phyloP scores from a whole-genome alignment of 2,329 filamentous ascomycete species.

The Acrodontium crateriforme region DNA sequence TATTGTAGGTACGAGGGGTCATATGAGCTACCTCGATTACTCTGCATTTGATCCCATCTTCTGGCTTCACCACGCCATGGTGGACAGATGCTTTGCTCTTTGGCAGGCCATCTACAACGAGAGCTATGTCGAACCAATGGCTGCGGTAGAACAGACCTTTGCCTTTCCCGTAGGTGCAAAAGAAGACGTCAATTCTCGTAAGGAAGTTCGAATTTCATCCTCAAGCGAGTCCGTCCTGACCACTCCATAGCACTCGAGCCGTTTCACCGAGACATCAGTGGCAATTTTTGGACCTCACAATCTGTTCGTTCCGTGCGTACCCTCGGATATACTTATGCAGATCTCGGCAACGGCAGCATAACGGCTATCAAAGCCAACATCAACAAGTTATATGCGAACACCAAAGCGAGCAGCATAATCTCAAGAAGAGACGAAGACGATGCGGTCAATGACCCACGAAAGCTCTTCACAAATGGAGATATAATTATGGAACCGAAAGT shows the following conservation, averaged over 20 bases:
- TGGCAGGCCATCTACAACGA: slow-evolving; percentile 64
- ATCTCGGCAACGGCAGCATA: slow-evolving; percentile 29
- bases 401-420: slow-evolving; percentile 11
- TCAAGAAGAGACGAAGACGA: no score
- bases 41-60: slow-evolving; percentile 71
- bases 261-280: slow-evolving; percentile 45
- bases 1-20: slow-evolving; percentile 44
- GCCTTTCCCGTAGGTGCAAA: slow-evolving; percentile 42
- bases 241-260: slow-evolving; percentile 46
- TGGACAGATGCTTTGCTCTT: slow-evolving; percentile 61
- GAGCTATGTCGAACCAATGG: slow-evolving; percentile 48
- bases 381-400: slow-evolving; percentile 48
- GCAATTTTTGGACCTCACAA: slow-evolving; percentile 56
- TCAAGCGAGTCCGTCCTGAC: neutral
- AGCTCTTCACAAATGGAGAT: neutral
- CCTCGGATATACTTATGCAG: slow-evolving; percentile 65
- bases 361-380: slow-evolving; percentile 38
- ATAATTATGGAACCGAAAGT: slow-evolving; percentile 1
- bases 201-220: neutral
- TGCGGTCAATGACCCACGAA: slow-evolving; percentile 3
- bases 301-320: slow-evolving; percentile 42
- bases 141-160: slow-evolving; percentile 43
- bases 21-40: slow-evolving; percentile 57
- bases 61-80: slow-evolving; percentile 60
- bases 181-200: slow-evolving; percentile 13